These are phyloP conservation scores for Pyrenula massariospora DNA, from an alignment of 495 filamentous ascomycete species.

Conservation along the genomic window DNA sequence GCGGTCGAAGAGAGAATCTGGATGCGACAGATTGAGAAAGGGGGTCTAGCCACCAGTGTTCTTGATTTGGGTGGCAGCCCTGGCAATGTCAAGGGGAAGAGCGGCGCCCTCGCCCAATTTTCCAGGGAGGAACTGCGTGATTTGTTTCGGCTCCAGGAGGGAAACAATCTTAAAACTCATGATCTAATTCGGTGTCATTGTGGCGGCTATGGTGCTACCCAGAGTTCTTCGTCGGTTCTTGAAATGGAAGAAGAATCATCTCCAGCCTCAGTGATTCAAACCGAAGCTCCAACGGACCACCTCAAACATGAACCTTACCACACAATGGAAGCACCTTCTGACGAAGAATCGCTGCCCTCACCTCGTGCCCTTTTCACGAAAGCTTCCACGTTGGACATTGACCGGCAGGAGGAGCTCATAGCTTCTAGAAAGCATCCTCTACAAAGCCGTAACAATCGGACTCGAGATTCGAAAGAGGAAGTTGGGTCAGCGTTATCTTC, in stretches of 20 bases:
- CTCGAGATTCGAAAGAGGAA: background rate
- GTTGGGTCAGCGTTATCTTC: background rate
- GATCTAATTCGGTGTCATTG: constrained; percentile 13
- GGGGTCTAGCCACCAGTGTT: constrained; percentile 55
- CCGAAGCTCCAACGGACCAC: background rate
- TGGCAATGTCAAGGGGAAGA: constrained; percentile 33
- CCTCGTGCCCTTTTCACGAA: background rate
- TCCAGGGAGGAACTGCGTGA: constrained; percentile 58
- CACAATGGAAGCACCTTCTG: background rate
- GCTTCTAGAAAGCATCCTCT: background rate
- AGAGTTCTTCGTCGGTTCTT: background rate
- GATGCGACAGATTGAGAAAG: constrained; percentile 70
- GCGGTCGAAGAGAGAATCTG: constrained; percentile 77
- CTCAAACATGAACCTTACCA: background rate
- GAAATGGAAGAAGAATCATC: background rate
- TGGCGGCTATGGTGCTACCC: background rate
- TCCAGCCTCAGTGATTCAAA: background rate
- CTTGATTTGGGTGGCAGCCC: constrained; percentile 30
- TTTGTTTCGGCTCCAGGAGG: constrained; percentile 57
- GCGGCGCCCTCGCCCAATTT: constrained; percentile 46
- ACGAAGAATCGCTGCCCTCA: background rate
- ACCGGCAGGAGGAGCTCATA: background rate
- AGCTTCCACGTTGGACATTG: background rate
- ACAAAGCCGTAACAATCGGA: background rate
- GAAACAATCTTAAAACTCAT: constrained; percentile 45